Evolutionary conservation across 192 early-diverging fungal species (phyloP), one percentile per base, ranked within the genome.

Genomic region (Backusella mclennaniae): DNA sequence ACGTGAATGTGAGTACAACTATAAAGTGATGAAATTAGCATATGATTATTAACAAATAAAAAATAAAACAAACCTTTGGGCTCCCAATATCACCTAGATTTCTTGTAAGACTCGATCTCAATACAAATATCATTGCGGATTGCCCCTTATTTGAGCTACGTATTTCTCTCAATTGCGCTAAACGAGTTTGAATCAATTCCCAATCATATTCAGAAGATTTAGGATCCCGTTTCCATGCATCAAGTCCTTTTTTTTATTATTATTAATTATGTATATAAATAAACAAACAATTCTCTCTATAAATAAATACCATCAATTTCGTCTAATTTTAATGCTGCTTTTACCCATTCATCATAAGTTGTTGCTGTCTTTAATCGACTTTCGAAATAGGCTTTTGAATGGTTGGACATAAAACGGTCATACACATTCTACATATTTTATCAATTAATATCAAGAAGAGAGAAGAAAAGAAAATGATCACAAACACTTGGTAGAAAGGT

Each of bases 21-120:
- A 67, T 6, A 41, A 29, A 29, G n/a, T 21, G 2, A 29, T 63
- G 3, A 14, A 12, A 59, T 63, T 63, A 63, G 56, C 56, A 63
- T 63, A 63, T 63, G 56, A 63, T 63, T 35, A 29, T 29, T 9
- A 5, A 26, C 4, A 8, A 8, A 23, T 29, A 26, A 23, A 1
- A 4, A 23, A 11, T 23, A 53, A 56, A n/a, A 9, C 11, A 75
- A 88, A 94, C 91, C 82, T 91, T 85, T 38, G 90, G 87, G 46
- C 89, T 91, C 1, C 89, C 90, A 84, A 94, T 92, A 79, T 94
- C 91, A 11, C 91, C 94, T 8, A 95, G 77, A 82, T 95, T 94
- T 44, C 94, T 80, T 6, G 85, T 84, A 11, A 95, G 69, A 4
- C 86, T 87, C 0, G 93, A 92, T 35, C 92, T 82, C 17, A 94